These are phyloP conservation scores for Mycena leptocephala DNA, from an alignment of 768 basidiomycete genomes.

Conservation along the genomic window DNA sequence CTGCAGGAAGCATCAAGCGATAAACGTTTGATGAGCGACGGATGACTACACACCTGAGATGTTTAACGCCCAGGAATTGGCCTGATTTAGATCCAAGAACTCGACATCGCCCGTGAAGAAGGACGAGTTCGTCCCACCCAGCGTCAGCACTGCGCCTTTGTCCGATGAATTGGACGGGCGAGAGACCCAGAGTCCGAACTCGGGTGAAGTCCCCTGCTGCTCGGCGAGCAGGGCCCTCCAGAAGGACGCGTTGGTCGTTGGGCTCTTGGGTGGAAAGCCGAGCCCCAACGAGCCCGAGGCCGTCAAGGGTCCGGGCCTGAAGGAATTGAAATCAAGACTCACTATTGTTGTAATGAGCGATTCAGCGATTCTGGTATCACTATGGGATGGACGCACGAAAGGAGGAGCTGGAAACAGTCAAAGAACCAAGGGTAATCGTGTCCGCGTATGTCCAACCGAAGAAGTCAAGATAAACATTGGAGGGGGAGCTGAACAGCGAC, in stretches of 20 bases:
- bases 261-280: conserved; percentile 10
- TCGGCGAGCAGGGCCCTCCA: conserved; percentile 11
- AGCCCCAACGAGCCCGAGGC: conserved; percentile 14
- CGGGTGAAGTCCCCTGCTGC: conserved; percentile 7
- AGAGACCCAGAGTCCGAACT: conserved; percentile 11
- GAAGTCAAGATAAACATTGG: conserved; percentile 2
- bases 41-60: conserved; percentile 14
- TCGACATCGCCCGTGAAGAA: conserved; percentile 10
- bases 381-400: conserved; percentile 10
- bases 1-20: conserved; percentile 13
- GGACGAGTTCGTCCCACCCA: conserved; percentile 11
- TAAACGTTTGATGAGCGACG: conserved; percentile 5
- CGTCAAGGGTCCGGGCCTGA: conserved; percentile 11
- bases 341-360: conserved; percentile 8
- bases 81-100: conserved; percentile 10
- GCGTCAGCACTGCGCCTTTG: conserved; percentile 10
- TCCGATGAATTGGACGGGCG: conserved; percentile 11
- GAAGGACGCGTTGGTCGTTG: conserved; percentile 4
- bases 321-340: conserved; percentile 13
- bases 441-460: conserved; percentile 5
- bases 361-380: conserved; percentile 5
- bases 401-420: conserved; percentile 8
- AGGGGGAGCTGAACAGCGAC: conserved; percentile 3
- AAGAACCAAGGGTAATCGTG: conserved; percentile 10
- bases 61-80: conserved; percentile 13